phyloP scores from a whole-genome alignment of 768 basidiomycete genomes.

The Mycena chlorophos region DNA sequence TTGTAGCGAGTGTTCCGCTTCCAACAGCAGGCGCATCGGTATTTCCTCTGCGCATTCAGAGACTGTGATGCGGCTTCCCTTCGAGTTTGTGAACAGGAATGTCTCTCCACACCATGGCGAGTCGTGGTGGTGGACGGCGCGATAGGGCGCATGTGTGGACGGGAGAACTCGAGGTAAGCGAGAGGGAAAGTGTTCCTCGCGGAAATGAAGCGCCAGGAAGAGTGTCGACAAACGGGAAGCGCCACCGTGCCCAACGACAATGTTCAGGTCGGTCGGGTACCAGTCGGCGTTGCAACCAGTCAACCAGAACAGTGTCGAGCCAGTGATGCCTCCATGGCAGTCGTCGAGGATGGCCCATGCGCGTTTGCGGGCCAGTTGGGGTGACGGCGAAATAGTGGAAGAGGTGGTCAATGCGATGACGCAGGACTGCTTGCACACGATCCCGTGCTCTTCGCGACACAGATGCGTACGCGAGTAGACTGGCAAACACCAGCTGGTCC shows the following conservation, averaged over 20 bases:
- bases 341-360: background rate
- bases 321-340: background rate
- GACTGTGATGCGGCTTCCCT: background rate
- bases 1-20: background rate
- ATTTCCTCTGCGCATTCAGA: background rate
- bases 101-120: background rate
- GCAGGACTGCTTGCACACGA: background rate
- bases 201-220: background rate
- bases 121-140: background rate
- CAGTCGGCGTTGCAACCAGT: background rate
- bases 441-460: background rate
- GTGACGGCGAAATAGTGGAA: background rate
- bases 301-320: background rate
- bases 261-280: background rate
- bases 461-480: background rate
- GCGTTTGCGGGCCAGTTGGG: background rate
- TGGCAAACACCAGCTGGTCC: background rate
- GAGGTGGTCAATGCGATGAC: background rate
- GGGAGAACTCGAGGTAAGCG: background rate
- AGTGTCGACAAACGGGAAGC: background rate
- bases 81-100: background rate
- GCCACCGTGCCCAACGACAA: background rate
- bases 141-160: background rate
- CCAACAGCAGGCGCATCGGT: background rate
- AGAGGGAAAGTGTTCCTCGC: background rate